phyloP scores from a whole-genome alignment of 345 rosid species.

The Durio zibethinus region DNA sequence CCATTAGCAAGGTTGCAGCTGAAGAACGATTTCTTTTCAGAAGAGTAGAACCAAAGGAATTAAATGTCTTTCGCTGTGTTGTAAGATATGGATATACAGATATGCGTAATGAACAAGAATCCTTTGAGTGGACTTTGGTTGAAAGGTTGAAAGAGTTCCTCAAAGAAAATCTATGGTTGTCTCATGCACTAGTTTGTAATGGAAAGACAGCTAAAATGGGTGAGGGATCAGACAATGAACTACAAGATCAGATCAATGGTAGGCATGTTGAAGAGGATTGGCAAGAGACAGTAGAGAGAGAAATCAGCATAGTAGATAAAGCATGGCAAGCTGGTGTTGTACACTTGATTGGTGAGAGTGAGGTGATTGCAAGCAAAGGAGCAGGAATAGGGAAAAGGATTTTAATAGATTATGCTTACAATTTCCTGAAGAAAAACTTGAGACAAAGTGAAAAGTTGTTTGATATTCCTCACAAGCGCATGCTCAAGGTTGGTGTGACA shows the following conservation, averaged over 20 bases:
- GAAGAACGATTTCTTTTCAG: constrained; percentile 65
- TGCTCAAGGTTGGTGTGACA: constrained; percentile 58
- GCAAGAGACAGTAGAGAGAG: neutral
- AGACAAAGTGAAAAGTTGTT: constrained; percentile 38
- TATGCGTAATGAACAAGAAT: neutral
- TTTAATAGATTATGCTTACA: constrained; percentile 34
- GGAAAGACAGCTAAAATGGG: neutral
- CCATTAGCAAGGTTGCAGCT: constrained; percentile 34
- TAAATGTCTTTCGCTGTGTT: constrained; percentile 57
- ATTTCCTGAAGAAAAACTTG: constrained; percentile 42
- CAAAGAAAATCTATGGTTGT: neutral
- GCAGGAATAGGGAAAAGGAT: constrained; percentile 34
- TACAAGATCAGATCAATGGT: too few relatives aligned
- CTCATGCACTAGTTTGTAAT: neutral
- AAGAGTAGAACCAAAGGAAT: constrained; percentile 52
- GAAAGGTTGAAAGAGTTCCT: neutral
- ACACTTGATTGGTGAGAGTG: constrained; percentile 48
- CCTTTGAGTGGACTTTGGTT: neutral
- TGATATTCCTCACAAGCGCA: constrained; percentile 37
- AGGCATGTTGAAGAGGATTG: neutral
- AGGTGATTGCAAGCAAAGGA: constrained; percentile 36
- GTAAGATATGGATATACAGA: constrained; percentile 54
- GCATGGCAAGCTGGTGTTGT: constrained; percentile 40
- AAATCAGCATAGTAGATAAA: constrained; percentile 31
- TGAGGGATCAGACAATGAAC: too few relatives aligned